These are phyloP conservation scores for Fonsecaea erecta DNA, from an alignment of 2,329 filamentous ascomycete species.

Conservation along the genomic window DNA sequence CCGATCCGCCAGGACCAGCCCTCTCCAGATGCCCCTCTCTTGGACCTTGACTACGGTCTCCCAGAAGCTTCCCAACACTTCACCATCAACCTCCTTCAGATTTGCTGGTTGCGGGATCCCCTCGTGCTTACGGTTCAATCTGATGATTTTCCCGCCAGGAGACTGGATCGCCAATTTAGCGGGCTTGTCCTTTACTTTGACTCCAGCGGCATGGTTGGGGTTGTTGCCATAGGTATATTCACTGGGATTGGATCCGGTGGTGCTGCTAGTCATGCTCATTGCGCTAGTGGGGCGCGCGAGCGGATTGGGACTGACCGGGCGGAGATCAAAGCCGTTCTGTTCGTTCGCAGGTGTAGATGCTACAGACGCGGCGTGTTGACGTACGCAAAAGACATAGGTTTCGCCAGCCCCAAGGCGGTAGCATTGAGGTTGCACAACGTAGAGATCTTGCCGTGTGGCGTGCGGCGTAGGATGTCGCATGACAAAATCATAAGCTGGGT, in stretches of 20 bases:
- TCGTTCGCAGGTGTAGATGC: slow-evolving; percentile 29
- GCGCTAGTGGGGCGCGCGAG: slow-evolving; percentile 62
- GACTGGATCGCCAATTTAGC: slow-evolving; percentile 95
- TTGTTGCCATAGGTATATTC: slow-evolving; percentile 45
- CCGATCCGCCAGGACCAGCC: slow-evolving; percentile 66
- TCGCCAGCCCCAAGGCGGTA: slow-evolving; percentile 87
- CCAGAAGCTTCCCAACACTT: slow-evolving; percentile 63
- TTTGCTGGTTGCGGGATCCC: slow-evolving; percentile 49
- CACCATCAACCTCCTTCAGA: slow-evolving; percentile 38
- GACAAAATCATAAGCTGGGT: slow-evolving; percentile 92
- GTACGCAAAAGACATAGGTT: slow-evolving; percentile 94
- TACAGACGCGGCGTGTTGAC: slow-evolving; percentile 75
- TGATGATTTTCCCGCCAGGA: slow-evolving; percentile 89
- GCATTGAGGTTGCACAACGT: slow-evolving; percentile 95
- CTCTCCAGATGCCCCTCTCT: slow-evolving; percentile 66
- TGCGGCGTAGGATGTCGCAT: slow-evolving; percentile 94
- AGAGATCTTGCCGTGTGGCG: slow-evolving; percentile 95
- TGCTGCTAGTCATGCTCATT: slow-evolving; percentile 64
- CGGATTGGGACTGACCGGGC: slow-evolving; percentile 37
- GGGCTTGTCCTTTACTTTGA: slow-evolving; percentile 71
- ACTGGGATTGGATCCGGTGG: slow-evolving; percentile 58
- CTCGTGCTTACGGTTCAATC: slow-evolving; percentile 59
- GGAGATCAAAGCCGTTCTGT: slow-evolving; percentile 33
- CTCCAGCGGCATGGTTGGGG: slow-evolving; percentile 59
- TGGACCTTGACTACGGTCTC: slow-evolving; percentile 71